phyloP scores from a whole-genome alignment of 148 eudicot genomes.

The Rhododendron ferrugineum region DNA sequence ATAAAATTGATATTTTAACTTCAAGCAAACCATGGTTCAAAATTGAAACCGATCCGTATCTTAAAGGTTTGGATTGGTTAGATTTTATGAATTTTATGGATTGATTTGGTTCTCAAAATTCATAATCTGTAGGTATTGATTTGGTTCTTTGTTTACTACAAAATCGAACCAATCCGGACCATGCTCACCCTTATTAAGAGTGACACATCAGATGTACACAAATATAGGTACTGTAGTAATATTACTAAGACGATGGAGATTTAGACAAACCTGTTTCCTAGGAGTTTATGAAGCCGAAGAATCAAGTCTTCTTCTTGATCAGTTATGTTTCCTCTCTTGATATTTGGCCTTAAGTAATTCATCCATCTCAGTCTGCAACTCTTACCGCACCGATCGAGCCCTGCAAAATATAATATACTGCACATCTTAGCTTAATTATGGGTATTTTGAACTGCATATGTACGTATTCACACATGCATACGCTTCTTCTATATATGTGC shows the following conservation, averaged over 20 bases:
- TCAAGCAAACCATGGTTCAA: no score
- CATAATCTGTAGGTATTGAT: no score
- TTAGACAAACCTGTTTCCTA: slow-evolving; percentile 54
- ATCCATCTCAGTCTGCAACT: slow-evolving; percentile 81
- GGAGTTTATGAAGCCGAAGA: slow-evolving; percentile 69
- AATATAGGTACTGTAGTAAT: neutral
- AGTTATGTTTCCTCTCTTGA: slow-evolving; percentile 68
- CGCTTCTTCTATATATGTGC: neutral
- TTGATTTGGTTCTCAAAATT: no score
- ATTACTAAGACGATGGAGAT: neutral
- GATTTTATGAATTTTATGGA: no score
- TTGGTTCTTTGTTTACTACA: no score
- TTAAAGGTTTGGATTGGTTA: no score
- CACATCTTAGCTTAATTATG: neutral
- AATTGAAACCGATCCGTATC: no score
- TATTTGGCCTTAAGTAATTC: slow-evolving; percentile 71
- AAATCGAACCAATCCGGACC: no score
- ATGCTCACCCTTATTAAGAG: neutral
- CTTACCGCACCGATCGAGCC: slow-evolving; percentile 60
- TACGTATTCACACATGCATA: neutral
- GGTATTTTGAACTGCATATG: neutral
- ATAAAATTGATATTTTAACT: neutral
- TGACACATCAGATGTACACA: neutral
- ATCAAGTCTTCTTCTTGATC: slow-evolving; percentile 67
- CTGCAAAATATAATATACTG: slow-evolving; percentile 16